A percentile compares a stretch with the other conserved stretches of the same genome.
These are phyloP conservation scores for Filosporella fistucella DNA, from an alignment of 495 filamentous ascomycete species.

Conservation along the genomic window DNA sequence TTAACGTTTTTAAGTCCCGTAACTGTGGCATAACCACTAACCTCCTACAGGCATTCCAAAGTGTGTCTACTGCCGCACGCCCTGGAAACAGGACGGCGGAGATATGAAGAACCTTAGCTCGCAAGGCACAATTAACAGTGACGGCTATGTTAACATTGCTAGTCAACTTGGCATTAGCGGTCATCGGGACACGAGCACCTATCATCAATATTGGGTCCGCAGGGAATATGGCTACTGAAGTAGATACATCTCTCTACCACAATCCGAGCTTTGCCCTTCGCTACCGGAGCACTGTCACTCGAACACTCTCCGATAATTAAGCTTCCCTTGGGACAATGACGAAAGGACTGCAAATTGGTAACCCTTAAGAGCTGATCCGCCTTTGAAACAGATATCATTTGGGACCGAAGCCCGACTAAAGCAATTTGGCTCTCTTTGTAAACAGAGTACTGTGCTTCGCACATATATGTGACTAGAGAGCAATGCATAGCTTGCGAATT, in stretches of 20 bases:
- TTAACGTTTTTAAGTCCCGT: neutral
- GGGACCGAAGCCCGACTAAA: no score
- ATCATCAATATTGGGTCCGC: conserved; percentile 19
- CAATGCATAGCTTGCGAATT: no score
- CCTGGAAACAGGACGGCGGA: conserved; percentile 22
- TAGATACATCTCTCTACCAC: no score
- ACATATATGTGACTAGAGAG: no score
- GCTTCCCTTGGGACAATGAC: no score
- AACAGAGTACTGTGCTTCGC: no score
- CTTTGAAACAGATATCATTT: no score
- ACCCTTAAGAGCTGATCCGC: no score
- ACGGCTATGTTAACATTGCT: conserved; percentile 59
- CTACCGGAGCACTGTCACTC: no score
- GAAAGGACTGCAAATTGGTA: no score
- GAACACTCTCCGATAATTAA: neutral
- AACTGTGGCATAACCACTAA: neutral
- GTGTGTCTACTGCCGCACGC: conserved; percentile 41
- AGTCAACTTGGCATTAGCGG: conserved; percentile 47
- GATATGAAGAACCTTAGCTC: conserved; percentile 18
- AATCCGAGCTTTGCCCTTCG: no score
- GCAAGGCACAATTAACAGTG: conserved; percentile 27
- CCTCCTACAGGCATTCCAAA: conserved; percentile 17
- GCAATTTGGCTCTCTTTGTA: no score
- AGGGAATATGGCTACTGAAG: conserved; percentile 4
- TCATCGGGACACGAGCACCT: conserved; percentile 20